These are phyloP conservation scores for Fomitopsis betulina DNA, from an alignment of 1,284 basidiomycete species.

Conservation along the genomic window DNA sequence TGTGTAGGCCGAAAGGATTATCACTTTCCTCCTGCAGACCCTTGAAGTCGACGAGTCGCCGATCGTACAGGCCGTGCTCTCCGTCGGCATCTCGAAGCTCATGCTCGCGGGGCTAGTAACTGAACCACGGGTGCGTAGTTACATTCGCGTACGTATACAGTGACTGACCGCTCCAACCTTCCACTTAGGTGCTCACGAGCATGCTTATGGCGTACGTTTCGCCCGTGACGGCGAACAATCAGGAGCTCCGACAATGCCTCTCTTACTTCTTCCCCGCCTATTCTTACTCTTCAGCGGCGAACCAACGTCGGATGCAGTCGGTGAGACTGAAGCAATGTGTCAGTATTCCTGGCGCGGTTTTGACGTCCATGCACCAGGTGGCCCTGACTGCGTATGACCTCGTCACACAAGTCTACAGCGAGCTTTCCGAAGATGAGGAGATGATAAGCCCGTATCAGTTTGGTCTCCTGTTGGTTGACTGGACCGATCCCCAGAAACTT, in stretches of 20 bases:
- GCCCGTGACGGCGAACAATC: slow-evolving; percentile 79
- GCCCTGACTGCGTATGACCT: slow-evolving; percentile 70
- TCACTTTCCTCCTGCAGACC: slow-evolving; percentile 67
- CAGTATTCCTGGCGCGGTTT: neutral
- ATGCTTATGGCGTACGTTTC: slow-evolving; percentile 83
- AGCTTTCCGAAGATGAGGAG: slow-evolving; percentile 66
- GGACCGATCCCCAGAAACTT: slow-evolving; percentile 85
- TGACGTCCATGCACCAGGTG: slow-evolving; percentile 41
- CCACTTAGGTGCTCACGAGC: slow-evolving; percentile 64
- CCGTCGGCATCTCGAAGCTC: slow-evolving; percentile 84
- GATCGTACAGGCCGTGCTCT: slow-evolving; percentile 71
- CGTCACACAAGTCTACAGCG: slow-evolving; percentile 60
- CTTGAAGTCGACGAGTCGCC: slow-evolving; percentile 70
- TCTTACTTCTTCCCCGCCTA: slow-evolving; percentile 94
- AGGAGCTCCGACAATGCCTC: slow-evolving; percentile 84
- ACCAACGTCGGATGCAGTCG: slow-evolving; percentile 74
- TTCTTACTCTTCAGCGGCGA: slow-evolving; percentile 75
- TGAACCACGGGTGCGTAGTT: slow-evolving; percentile 55
- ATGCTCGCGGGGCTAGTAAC: slow-evolving; percentile 77
- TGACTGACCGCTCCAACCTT: neutral
- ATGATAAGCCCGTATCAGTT: slow-evolving; percentile 83
- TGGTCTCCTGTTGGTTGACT: slow-evolving; percentile 80
- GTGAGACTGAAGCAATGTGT: slow-evolving; percentile 31
- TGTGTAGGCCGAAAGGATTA: slow-evolving; percentile 56
- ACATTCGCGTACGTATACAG: neutral